Evolutionary conservation across 306 rosid species (phyloP).

Genomic region (Lablab purpureus): DNA sequence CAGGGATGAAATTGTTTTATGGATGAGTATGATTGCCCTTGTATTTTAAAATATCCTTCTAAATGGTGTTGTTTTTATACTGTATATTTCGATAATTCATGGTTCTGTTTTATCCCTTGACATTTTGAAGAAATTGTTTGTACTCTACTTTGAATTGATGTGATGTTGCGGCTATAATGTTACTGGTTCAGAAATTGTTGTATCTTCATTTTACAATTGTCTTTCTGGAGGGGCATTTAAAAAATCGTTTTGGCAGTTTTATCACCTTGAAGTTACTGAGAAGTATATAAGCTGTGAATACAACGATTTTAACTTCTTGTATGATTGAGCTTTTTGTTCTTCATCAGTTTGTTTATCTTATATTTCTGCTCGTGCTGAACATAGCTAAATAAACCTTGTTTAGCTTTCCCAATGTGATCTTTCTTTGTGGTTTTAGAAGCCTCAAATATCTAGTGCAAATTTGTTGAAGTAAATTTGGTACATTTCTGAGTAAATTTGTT

Average conservation of each 20-base stretch:
- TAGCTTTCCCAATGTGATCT: constrained; percentile 8
- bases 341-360: neutral
- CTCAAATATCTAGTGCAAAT: constrained; percentile 10
- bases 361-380: constrained; percentile 6
- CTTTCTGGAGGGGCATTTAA: neutral
- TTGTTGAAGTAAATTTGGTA: neutral
- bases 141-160: constrained; percentile 10
- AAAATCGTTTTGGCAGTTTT: neutral
- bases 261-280: neutral
- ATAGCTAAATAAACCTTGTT: constrained; percentile 8
- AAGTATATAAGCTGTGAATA: constrained; percentile 2
- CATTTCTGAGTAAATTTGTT: constrained; percentile 26
- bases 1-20: constrained; percentile 5
- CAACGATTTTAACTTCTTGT: neutral
- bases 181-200: neutral
- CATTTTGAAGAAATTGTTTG: neutral
- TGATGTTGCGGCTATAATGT: neutral
- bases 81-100: neutral
- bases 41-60: neutral
- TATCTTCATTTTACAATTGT: neutral
- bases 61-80: neutral
- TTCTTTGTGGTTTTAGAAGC: constrained; percentile 24
- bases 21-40: neutral
- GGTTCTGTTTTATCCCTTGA: neutral
- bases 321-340: neutral